Evolutionary conservation across 495 filamentous ascomycete species (phyloP).

Genomic region (Penicillium roqueforti): DNA sequence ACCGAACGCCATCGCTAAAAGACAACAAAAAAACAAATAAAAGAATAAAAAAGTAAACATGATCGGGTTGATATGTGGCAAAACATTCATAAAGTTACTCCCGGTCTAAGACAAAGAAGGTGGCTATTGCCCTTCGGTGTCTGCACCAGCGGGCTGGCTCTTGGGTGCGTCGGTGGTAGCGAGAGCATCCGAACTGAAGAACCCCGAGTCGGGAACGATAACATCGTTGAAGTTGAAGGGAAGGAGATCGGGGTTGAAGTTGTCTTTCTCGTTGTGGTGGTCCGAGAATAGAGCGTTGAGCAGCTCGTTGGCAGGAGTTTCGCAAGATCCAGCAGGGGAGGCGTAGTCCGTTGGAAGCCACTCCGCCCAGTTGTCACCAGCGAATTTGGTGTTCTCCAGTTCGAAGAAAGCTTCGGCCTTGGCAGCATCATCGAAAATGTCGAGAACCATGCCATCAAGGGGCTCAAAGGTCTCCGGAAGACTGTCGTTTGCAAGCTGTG

Average conservation of each 20-base stretch:
- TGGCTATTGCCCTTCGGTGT: constrained; percentile 15
- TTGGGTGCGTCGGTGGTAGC: constrained; percentile 28
- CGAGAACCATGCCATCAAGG: constrained; percentile 39
- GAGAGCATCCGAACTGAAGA: constrained; percentile 40
- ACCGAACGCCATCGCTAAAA: constrained; percentile 42
- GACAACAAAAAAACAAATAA: constrained; percentile 7
- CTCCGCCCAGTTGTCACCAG: constrained; percentile 34
- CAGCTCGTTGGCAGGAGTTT: constrained; percentile 30
- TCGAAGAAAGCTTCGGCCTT: constrained; percentile 22
- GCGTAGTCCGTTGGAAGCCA: constrained; percentile 39
- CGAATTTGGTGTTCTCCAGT: constrained; percentile 22
- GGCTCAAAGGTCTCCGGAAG: constrained; percentile 29
- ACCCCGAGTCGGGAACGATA: constrained; percentile 35
- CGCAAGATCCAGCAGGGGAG: constrained; percentile 31
- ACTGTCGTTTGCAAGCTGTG: constrained; percentile 18
- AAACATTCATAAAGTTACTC: too few species aligned
- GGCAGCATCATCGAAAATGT: constrained; percentile 36
- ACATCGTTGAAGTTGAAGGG: constrained; percentile 31
- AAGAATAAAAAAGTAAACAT: constrained; percentile 3
- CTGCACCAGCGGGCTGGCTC: constrained; percentile 17
- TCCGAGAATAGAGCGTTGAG: constrained; percentile 42
- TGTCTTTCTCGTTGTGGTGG: constrained; percentile 28
- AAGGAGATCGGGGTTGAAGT: constrained; percentile 25
- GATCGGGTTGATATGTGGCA: constrained; percentile 3
- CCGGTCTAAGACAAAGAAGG: constrained; percentile 11